These are phyloP conservation scores for Salvia hispanica DNA, from an alignment of 257 asterid genomes.

Conservation along the genomic window DNA sequence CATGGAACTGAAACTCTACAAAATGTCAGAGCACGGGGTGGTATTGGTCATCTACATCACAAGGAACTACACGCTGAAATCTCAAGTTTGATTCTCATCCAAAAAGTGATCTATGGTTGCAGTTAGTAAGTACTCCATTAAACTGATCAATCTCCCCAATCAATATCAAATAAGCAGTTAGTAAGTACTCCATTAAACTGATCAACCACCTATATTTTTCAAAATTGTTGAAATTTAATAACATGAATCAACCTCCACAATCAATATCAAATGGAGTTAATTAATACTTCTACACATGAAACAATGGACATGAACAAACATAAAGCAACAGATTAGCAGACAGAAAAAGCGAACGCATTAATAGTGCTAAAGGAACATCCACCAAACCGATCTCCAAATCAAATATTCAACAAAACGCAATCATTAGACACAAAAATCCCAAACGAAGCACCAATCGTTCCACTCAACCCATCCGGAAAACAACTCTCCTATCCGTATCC, in stretches of 20 bases:
- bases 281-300: slow-evolving; percentile 13
- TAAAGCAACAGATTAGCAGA: background rate
- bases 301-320: background rate
- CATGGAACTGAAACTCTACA: background rate
- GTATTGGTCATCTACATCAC: background rate
- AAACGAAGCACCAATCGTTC: slow-evolving; percentile 25
- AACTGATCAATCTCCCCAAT: slow-evolving; percentile 17
- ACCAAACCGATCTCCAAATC: slow-evolving; percentile 9
- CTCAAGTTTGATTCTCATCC: background rate
- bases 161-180: background rate
- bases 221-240: background rate
- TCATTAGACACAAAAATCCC: background rate
- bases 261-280: background rate
- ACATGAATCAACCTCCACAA: slow-evolving; percentile 12
- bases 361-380: background rate
- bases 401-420: background rate
- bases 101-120: slow-evolving; percentile 4
- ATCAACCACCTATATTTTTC: background rate
- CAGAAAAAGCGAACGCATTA: slow-evolving; percentile 3
- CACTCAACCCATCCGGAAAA: slow-evolving; percentile 23
- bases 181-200: background rate
- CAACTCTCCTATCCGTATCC: background rate
- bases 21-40: background rate
- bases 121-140: background rate
- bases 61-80: slow-evolving; percentile 10